These are phyloP conservation scores for Umbilicaria muhlenbergii DNA, from an alignment of 495 filamentous ascomycete species.

Conservation along the genomic window DNA sequence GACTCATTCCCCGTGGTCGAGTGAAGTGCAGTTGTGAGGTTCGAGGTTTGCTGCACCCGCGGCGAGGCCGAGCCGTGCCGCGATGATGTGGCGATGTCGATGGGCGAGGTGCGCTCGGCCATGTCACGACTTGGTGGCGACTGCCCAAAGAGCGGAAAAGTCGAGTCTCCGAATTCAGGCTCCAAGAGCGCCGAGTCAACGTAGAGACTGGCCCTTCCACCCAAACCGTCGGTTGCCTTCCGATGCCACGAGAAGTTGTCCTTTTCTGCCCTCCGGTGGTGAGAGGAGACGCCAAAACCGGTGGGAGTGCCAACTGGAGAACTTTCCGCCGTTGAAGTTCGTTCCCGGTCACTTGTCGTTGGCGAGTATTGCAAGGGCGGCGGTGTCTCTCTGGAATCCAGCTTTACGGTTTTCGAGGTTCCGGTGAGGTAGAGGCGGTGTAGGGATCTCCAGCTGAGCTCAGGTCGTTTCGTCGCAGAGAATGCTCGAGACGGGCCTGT, in stretches of 20 bases:
- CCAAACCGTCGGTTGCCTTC: slow-evolving; percentile 18
- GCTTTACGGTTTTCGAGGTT: slow-evolving; percentile 19
- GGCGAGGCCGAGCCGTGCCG: slow-evolving; percentile 48
- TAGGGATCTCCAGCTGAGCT: neutral
- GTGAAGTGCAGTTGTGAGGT: slow-evolving; percentile 45
- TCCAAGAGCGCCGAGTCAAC: slow-evolving; percentile 21
- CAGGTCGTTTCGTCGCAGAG: neutral
- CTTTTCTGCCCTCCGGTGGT: slow-evolving; percentile 26
- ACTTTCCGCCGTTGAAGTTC: slow-evolving; percentile 26
- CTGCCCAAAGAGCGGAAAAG: slow-evolving; percentile 29
- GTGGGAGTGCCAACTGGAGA: slow-evolving; percentile 28
- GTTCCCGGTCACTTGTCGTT: slow-evolving; percentile 24
- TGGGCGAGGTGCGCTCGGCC: slow-evolving; percentile 39
- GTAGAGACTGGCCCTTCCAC: slow-evolving; percentile 13
- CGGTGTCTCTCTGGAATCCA: slow-evolving; percentile 29
- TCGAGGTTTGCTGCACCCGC: slow-evolving; percentile 42
- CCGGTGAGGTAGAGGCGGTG: slow-evolving; percentile 5
- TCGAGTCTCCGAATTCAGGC: slow-evolving; percentile 23
- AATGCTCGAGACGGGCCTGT: neutral
- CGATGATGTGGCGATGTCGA: slow-evolving; percentile 43
- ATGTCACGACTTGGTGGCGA: slow-evolving; percentile 24
- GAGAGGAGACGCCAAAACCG: slow-evolving; percentile 25
- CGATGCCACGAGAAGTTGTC: slow-evolving; percentile 26
- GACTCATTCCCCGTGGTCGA: slow-evolving; percentile 25
- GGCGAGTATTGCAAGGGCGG: slow-evolving; percentile 25